Evolutionary conservation across 164 flowering plant genomes (phyloP).

Genomic region (Aristolochia fimbriata): DNA sequence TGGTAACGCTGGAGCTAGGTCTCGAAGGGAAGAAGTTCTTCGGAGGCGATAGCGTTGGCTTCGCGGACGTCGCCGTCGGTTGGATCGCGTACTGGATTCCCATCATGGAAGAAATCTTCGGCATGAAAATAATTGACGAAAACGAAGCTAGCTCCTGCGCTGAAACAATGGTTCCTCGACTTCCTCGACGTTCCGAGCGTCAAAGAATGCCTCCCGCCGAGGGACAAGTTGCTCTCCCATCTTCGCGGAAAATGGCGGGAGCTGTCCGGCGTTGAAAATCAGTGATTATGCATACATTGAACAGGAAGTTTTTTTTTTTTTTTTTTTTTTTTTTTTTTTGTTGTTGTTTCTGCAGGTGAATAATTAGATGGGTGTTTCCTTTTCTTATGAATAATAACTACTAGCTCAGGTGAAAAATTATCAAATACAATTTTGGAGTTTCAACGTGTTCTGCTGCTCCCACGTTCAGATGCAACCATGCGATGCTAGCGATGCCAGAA

Average conservation of each 20-base stretch:
- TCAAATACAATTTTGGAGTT: too few relatives aligned
- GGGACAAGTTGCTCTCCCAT: conserved; percentile 1
- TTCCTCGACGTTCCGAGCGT: background rate
- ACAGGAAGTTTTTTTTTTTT: too few relatives aligned
- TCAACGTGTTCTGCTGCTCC: too few relatives aligned
- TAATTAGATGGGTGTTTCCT: too few relatives aligned
- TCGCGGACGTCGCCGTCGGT: conserved; percentile 4
- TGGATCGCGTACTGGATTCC: conserved; percentile 4
- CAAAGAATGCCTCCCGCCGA: conserved; percentile 6
- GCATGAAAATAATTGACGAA: conserved; percentile 2
- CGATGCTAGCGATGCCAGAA: too few relatives aligned
- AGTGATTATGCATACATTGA: too few relatives aligned
- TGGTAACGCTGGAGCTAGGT: conserved; percentile 2
- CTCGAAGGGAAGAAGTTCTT: conserved; percentile 9
- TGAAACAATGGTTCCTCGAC: conserved; percentile 7
- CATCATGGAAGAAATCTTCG: conserved; percentile 3
- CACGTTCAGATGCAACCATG: too few relatives aligned
- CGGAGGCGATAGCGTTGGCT: conserved; percentile 4
- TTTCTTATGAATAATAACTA: too few relatives aligned
- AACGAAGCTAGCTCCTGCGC: conserved; percentile 1
- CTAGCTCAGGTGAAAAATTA: too few relatives aligned
- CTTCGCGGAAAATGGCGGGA: background rate
- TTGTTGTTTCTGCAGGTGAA: too few relatives aligned
- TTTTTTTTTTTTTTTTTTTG: too few relatives aligned
- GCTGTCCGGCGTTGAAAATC: too few relatives aligned